These are phyloP conservation scores for Artemisia tridentata DNA, from an alignment of 129 eudicot genomes.

Conservation along the genomic window DNA sequence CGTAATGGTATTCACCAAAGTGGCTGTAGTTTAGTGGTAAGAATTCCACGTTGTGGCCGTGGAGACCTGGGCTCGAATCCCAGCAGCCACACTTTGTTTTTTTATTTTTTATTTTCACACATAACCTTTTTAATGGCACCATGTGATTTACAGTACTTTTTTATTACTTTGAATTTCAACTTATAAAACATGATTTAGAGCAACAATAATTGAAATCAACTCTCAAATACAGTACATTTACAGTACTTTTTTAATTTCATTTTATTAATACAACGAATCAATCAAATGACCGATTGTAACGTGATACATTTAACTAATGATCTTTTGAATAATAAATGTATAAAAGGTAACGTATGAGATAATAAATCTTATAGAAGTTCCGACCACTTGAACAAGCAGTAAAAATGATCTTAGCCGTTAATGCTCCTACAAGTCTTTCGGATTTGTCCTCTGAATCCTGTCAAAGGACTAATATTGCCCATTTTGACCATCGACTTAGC, in stretches of 20 bases:
- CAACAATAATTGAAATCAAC: too few species aligned
- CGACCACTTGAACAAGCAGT: background rate
- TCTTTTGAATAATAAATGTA: background rate
- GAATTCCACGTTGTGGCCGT: slow-evolving; percentile 99
- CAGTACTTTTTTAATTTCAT: too few species aligned
- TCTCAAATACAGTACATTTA: too few species aligned
- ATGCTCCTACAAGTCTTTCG: slow-evolving; percentile 41
- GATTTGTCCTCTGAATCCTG: slow-evolving; percentile 45
- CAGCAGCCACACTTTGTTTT: slow-evolving; percentile 79
- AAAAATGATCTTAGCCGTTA: slow-evolving; percentile 8
- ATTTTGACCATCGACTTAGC: slow-evolving; percentile 51
- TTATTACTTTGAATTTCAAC: background rate
- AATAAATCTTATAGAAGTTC: background rate
- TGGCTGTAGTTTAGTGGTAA: slow-evolving; percentile 99
- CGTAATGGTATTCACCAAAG: background rate
- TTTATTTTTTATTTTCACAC: background rate
- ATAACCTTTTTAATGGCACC: too few species aligned
- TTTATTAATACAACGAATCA: background rate
- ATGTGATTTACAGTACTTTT: too few species aligned
- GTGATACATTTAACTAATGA: background rate
- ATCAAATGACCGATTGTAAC: background rate
- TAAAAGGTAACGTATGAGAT: background rate
- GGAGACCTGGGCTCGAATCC: slow-evolving; percentile 99
- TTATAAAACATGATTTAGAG: background rate
- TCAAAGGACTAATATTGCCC: slow-evolving; percentile 47